Percentiles rank a stretch among this genome's conserved stretches.
Conservation (phyloP, 148 eudicot genomes). For the Camellia sinensis region DNA sequence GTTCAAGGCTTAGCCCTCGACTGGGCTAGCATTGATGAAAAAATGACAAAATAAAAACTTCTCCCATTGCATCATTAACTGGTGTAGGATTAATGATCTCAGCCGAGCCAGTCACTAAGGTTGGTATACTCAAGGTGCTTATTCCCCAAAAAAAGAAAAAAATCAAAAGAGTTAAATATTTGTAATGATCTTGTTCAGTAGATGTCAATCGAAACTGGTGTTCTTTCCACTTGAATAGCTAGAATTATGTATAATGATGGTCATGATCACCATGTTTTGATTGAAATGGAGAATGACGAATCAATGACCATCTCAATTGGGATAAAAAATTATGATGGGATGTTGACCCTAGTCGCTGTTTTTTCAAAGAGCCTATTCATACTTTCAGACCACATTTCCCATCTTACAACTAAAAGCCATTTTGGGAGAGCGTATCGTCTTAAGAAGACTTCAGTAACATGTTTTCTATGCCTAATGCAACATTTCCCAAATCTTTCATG, state of each 20-base stretch:
- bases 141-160: no score
- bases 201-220: not conserved
- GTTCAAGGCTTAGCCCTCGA: no score
- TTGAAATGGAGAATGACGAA: not conserved
- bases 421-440: not conserved
- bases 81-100: not conserved
- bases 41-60: no score
- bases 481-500: not conserved
- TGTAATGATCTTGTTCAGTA: not conserved
- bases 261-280: not conserved
- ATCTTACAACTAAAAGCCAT: not conserved
- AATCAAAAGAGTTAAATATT: no score
- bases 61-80: not conserved
- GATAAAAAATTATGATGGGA: not conserved
- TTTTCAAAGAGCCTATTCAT: no score
- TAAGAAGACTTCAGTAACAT: not conserved
- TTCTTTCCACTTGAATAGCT: not conserved
- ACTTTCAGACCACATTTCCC: no score
- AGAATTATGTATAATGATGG: not conserved
- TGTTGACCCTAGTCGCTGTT: no score
- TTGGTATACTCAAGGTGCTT: no score
- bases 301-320: not conserved
- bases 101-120: no score
- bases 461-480: not conserved
- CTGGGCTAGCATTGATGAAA: not conserved